phyloP scores from a whole-genome alignment of 2,329 filamentous ascomycete species.

The Aspergillus calidoustus region DNA sequence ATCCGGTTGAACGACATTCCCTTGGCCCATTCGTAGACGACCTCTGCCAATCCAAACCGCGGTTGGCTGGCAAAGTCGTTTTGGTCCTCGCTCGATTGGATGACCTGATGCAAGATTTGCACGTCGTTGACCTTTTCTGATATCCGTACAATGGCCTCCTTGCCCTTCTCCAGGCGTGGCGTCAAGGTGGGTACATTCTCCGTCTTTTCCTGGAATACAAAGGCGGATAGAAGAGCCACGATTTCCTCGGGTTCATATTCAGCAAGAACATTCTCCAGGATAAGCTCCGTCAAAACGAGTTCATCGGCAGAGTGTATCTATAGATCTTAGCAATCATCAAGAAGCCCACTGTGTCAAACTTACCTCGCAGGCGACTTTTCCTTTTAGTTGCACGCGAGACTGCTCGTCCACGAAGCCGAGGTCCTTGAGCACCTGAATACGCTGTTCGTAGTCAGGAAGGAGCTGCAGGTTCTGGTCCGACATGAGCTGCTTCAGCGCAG shows the following conservation, averaged over 20 bases:
- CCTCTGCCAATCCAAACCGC: constrained; percentile 92
- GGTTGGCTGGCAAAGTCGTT: constrained; percentile 89
- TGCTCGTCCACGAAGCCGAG: constrained; percentile 88
- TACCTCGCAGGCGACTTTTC: constrained; percentile 93
- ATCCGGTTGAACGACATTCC: constrained; percentile 99
- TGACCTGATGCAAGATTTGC: constrained; percentile 89
- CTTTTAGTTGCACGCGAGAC: constrained; percentile 89
- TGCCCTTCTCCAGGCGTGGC: constrained; percentile 77
- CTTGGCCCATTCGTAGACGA: constrained; percentile 97
- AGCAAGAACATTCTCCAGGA: constrained; percentile 94
- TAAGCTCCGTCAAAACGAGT: constrained; percentile 91
- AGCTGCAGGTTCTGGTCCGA: constrained; percentile 96
- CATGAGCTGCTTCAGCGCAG: constrained; percentile 81
- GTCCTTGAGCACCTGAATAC: constrained; percentile 88
- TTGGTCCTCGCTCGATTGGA: constrained; percentile 83
- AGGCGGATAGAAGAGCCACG: constrained; percentile 87
- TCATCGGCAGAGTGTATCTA: constrained; percentile 94
- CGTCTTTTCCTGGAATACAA: constrained; percentile 98
- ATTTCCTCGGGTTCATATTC: constrained; percentile 97
- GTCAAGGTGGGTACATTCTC: constrained; percentile 79
- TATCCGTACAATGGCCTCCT: constrained; percentile 84
- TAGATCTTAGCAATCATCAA: constrained; percentile 8
- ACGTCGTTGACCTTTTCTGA: constrained; percentile 90
- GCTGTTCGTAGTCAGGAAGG: constrained; percentile 94
- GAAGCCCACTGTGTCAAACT: constrained; percentile 18